A percentile compares a stretch with the other conserved stretches of the same genome.
Evolutionary conservation across 2,329 filamentous ascomycete genomes (phyloP).

Genomic region (Zalaria obscura): DNA sequence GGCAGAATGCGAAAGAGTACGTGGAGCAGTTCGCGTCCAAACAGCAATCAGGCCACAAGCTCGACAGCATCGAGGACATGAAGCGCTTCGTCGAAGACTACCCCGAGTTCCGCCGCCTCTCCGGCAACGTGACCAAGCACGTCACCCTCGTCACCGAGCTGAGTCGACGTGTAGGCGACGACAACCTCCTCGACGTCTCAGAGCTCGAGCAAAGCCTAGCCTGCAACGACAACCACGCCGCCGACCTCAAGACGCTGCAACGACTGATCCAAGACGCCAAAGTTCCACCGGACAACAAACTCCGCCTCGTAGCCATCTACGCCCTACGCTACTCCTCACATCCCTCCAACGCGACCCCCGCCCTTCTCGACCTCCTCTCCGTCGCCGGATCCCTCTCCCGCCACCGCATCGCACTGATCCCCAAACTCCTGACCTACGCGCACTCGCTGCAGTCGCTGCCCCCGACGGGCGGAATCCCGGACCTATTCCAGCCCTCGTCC

Average conservation of each 20-base stretch:
- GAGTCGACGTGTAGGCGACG: constrained; percentile 70
- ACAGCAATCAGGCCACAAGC: constrained; percentile 90
- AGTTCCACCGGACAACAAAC: constrained; percentile 69
- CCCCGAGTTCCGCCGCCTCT: constrained; percentile 91
- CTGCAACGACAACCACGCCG: constrained; percentile 87
- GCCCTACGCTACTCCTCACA: constrained; percentile 83
- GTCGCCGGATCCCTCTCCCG: constrained; percentile 70
- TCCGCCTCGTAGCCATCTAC: constrained; percentile 86
- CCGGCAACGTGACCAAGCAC: constrained; percentile 96
- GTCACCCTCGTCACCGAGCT: constrained; percentile 91
- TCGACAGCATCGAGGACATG: constrained; percentile 97
- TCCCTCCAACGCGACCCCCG: constrained; percentile 66
- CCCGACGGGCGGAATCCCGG: constrained; percentile 63
- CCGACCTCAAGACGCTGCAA: constrained; percentile 87
- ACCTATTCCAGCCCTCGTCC: constrained; percentile 81
- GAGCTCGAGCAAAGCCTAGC: constrained; percentile 94
- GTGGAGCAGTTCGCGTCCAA: constrained; percentile 97
- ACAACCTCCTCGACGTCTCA: constrained; percentile 86
- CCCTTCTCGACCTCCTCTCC: constrained; percentile 73
- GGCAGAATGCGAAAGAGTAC: constrained; percentile 95
- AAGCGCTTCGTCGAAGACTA: constrained; percentile 99
- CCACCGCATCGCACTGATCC: constrained; percentile 63
- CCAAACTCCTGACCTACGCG: constrained; percentile 73
- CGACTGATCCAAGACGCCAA: constrained; percentile 66
- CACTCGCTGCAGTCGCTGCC: constrained; percentile 59